Evolutionary conservation across 352 stramenopile species (phyloP), one percentile per base, ranked within the genome.

Genomic region (Globisporangium recalcitrans): DNA sequence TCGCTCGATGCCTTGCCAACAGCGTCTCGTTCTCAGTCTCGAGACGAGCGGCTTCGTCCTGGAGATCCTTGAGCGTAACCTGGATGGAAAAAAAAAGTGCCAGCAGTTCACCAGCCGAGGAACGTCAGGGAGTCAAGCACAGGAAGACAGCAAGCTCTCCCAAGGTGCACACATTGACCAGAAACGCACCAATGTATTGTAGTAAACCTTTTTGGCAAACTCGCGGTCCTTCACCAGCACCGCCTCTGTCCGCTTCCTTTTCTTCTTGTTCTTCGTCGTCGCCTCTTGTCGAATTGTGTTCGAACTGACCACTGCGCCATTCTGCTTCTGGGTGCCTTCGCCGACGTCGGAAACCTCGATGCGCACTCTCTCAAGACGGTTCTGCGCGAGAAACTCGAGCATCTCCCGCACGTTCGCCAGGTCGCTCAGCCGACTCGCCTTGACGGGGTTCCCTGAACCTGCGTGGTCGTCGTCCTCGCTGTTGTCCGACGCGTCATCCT

Each of bases 121-220:
- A n/a, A n/a, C n/a, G n/a, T n/a, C n/a, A n/a, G n/a, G n/a, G n/a
- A n/a, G n/a, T n/a, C 4, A 16, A 4, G 36, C 36, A 42, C 13
- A 4, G 36, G 36, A 42, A n/a, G 5, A 11, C 36, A 42, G 19
- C 36, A n/a, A n/a, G 21, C 5, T n/a, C n/a, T n/a, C n/a, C n/a
- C n/a, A n/a, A n/a, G n/a, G n/a, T n/a, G n/a, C n/a, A n/a, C n/a
- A 31, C 27, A 31, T 9, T 21, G 40, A 26, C 7, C 4, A 13
- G 4, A 16, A 19, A 24, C 38, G 9, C 38, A 63, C 58, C 46
- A 63, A 46, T 22, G 46, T 63, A 46, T 63, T 24, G 58, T 63
- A 63, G 58, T 63, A 63, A 7, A 42, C 32, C 31, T 32, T 52
- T 44, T 63, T 63, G 31, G 58, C 46, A 47, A 63, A 63, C 14